Evolutionary conservation across 768 basidiomycete genomes (phyloP).

Genomic region (Russula lepida): DNA sequence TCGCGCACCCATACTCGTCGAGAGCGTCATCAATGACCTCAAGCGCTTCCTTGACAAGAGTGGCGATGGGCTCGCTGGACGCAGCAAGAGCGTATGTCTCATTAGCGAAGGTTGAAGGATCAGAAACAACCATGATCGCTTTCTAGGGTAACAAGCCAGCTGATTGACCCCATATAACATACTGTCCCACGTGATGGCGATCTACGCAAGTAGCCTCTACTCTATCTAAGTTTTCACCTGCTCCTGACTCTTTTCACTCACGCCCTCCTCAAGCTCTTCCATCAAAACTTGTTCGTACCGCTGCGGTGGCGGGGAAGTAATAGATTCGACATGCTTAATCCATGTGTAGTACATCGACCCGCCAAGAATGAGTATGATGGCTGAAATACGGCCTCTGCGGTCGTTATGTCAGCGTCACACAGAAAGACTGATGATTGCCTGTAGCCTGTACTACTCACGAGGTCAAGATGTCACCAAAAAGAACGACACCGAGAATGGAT

Average conservation of each 20-base stretch:
- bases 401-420: neutral
- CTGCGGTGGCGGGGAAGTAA: conserved; percentile 24
- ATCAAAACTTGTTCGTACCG: conserved; percentile 56
- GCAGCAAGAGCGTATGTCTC: conserved; percentile 56
- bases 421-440: neutral
- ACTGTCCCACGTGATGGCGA: neutral
- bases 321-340: conserved; percentile 71
- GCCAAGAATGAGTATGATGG: conserved; percentile 70
- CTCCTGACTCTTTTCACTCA: neutral
- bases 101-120: conserved; percentile 43
- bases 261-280: conserved; percentile 55
- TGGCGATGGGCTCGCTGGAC: conserved; percentile 46
- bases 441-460: conserved; percentile 54
- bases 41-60: conserved; percentile 68
- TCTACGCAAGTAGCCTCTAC: neutral
- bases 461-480: conserved; percentile 77
- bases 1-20: conserved; percentile 71
- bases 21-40: conserved; percentile 73
- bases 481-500: conserved; percentile 72
- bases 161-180: too few species aligned
- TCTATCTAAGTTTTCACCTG: neutral
- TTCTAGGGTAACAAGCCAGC: neutral
- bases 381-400: conserved; percentile 66
- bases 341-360: conserved; percentile 86
- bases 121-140: conserved; percentile 26